phyloP scores from a whole-genome alignment of 768 basidiomycete genomes.

The Russula emetica region DNA sequence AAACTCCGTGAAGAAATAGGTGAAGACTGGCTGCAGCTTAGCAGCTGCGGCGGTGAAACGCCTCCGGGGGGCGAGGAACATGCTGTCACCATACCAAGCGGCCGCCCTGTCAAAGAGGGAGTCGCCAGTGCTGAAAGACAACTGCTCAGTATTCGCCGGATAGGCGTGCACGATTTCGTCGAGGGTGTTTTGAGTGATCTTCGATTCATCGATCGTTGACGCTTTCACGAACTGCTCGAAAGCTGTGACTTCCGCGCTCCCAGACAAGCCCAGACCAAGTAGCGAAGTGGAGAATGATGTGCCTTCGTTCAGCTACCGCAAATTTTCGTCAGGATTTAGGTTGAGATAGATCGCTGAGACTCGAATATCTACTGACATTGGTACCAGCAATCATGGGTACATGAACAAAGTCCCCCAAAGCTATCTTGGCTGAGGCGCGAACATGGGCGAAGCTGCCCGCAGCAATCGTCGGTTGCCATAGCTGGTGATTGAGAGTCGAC shows the following conservation, averaged over 20 bases:
- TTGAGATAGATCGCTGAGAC: constrained; percentile 46
- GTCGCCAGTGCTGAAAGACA: constrained; percentile 55
- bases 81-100: constrained; percentile 56
- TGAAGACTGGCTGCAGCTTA: constrained; percentile 46
- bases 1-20: constrained; percentile 53
- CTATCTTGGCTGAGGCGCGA: constrained; percentile 43
- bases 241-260: constrained; percentile 40
- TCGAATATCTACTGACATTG: constrained; percentile 38
- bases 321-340: constrained; percentile 36
- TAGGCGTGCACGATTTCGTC: constrained; percentile 40
- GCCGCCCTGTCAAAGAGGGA: constrained; percentile 53
- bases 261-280: constrained; percentile 38
- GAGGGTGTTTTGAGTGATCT: constrained; percentile 42
- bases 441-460: constrained; percentile 45
- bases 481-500: constrained; percentile 45
- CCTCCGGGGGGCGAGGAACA: constrained; percentile 50
- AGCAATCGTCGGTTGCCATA: constrained; percentile 54
- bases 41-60: constrained; percentile 50
- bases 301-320: constrained; percentile 49
- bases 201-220: constrained; percentile 51
- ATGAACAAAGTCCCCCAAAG: constrained; percentile 45
- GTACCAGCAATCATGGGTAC: constrained; percentile 50
- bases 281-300: constrained; percentile 42
- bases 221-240: constrained; percentile 47
- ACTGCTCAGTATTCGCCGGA: constrained; percentile 45